Base-by-base conservation (phyloP, 768 basidiomycete species). In the Dioszegia crocea region DNA sequence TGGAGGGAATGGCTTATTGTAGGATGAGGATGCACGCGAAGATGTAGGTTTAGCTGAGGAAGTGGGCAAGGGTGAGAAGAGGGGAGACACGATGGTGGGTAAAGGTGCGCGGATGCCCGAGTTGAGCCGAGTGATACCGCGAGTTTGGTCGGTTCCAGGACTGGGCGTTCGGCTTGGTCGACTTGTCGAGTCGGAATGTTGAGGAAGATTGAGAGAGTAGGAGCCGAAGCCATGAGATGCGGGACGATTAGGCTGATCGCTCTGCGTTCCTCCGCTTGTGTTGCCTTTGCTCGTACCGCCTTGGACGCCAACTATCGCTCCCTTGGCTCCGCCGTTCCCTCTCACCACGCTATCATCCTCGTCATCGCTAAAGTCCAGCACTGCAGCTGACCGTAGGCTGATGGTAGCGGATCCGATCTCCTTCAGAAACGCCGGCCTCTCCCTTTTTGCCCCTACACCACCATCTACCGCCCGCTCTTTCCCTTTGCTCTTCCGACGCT, bases 391-490 rank as follows among this genome's bases (percentile, higher is more conserved):
- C 4, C 71, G 39, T 9, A 73, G 50, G 41, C 55, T 60, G 46
- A 73, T 70, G 1, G 66, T 73, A 3, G 71, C 71, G 17, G 61
- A 63, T n/a, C 67, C 71, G 11, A 66, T 51, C 46, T 73, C 67
- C 23, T 62, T 51, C 1, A 27, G 31, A 24, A 56, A 33, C 17
- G 59, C 4, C 31, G 49, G 52, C n/a, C 56, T 38, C 10, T 57
- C 53, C 46, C 39, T 39, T 30, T 48, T 44, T 4, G 33, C 16
- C 4, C 29, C 30, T 4, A 36, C 29, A 24, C 26, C 16, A 48
- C 33, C 21, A 38, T 56, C 56, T 4, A 11, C 39, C 9, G 39
- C 43, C n/a, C 26, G 17, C n/a, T 59, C 57, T 45, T 50, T 59
- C 10, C 48, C 57, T 36, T 50, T 59, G 38, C 51, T 53, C 51